Evolutionary conservation across 257 asterid genomes (phyloP).

Genomic region (Petunia secreta): DNA sequence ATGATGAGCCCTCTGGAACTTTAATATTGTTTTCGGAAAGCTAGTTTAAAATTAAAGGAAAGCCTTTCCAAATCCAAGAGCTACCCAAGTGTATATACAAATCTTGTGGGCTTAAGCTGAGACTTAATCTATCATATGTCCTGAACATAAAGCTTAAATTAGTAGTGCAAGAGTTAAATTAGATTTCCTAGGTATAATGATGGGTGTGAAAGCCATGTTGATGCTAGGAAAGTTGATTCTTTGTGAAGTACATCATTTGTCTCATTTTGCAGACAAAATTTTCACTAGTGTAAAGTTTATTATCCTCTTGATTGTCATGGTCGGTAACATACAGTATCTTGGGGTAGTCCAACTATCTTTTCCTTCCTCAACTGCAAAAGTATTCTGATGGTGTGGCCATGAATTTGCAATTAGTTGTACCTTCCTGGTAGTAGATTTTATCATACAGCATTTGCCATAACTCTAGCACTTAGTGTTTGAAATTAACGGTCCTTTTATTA

Average conservation of each 20-base stretch:
- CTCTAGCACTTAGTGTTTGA: background rate
- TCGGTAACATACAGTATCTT: background rate
- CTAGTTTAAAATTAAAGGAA: background rate
- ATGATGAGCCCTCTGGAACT: background rate
- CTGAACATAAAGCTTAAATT: background rate
- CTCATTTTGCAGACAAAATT: background rate
- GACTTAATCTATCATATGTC: background rate
- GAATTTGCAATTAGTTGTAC: background rate
- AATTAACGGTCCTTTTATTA: too few relatives aligned
- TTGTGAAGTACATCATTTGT: background rate
- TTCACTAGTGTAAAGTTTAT: background rate
- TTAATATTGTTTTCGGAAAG: background rate
- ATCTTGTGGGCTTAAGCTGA: background rate
- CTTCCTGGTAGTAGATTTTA: background rate
- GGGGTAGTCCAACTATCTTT: background rate
- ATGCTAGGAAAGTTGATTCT: background rate
- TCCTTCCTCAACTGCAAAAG: background rate
- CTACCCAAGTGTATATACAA: background rate
- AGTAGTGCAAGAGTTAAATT: background rate
- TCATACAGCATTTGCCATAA: background rate
- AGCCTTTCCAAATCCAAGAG: background rate
- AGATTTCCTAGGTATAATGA: background rate
- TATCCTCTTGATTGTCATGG: slow-evolving; percentile 1
- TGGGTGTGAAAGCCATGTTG: background rate
- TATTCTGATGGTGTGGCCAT: background rate